phyloP scores from a whole-genome alignment of 2,329 filamentous ascomycete genomes.

The Colletotrichum paranaense region DNA sequence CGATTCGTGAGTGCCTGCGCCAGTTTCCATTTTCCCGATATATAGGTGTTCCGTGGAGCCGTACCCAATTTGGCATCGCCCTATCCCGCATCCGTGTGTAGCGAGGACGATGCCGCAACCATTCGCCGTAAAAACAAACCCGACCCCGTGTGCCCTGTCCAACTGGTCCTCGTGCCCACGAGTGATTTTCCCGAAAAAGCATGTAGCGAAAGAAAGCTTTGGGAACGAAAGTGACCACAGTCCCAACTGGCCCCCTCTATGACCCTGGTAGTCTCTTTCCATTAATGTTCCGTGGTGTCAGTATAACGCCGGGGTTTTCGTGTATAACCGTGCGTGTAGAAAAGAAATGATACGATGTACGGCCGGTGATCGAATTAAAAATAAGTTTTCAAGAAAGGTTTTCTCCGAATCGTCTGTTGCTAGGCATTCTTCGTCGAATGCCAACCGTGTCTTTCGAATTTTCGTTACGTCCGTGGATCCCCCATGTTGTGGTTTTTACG shows the following conservation, averaged over 20 bases:
- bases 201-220: background rate
- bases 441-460: background rate
- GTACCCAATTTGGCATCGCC: background rate
- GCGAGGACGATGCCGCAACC: background rate
- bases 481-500: background rate
- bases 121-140: constrained; percentile 6
- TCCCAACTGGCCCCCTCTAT: background rate
- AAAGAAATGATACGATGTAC: background rate
- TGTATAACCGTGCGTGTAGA: background rate
- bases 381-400: background rate
- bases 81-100: background rate
- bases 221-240: background rate
- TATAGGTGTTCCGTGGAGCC: background rate
- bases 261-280: constrained; percentile 11
- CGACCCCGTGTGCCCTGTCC: background rate
- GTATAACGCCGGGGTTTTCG: background rate
- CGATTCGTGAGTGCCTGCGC: background rate
- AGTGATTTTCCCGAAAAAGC: background rate
- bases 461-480: background rate
- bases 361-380: background rate
- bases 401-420: background rate
- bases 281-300: constrained; percentile 24
- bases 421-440: background rate
- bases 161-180: background rate
- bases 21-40: constrained; percentile 1